Evolutionary conservation across 345 rosid genomes (phyloP).

Genomic region (Bruguiera parviflora): DNA sequence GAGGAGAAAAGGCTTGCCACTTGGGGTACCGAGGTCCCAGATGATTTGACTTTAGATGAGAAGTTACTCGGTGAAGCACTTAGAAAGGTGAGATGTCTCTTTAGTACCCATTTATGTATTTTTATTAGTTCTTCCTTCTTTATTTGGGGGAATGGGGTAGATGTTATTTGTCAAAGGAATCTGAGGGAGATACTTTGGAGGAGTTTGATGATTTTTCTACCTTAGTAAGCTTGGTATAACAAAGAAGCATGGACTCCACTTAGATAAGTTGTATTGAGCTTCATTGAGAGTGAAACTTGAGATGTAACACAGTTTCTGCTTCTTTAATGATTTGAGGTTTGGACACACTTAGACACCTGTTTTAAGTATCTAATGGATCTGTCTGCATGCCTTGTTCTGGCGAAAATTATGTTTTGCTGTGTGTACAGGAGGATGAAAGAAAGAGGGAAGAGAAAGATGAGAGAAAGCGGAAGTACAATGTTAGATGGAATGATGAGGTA

Average conservation of each 20-base stretch:
- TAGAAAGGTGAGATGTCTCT: conserved; percentile 44
- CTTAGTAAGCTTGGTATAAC: too few species aligned
- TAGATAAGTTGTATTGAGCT: too few species aligned
- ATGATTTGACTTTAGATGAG: conserved; percentile 62
- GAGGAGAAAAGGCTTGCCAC: conserved; percentile 68
- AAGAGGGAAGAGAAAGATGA: conserved; percentile 53
- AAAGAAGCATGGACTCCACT: too few species aligned
- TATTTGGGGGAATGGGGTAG: background rate
- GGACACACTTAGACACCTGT: background rate
- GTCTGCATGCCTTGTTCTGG: background rate
- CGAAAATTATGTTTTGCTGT: background rate
- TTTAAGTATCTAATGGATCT: background rate
- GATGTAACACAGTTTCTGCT: too few species aligned
- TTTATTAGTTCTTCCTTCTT: background rate
- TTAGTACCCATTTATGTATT: background rate
- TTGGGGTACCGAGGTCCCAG: conserved; percentile 76
- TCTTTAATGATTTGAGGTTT: background rate
- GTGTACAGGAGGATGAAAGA: conserved; percentile 45
- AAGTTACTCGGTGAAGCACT: conserved; percentile 58
- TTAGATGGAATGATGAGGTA: conserved; percentile 51
- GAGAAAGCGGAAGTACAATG: conserved; percentile 56
- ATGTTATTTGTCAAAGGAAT: too few species aligned
- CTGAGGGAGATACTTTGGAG: too few species aligned
- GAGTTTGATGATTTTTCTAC: too few species aligned
- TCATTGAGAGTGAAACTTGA: too few species aligned